Conservation (phyloP, 2,329 filamentous ascomycete species). For the Davidsoniella eucalypti region DNA sequence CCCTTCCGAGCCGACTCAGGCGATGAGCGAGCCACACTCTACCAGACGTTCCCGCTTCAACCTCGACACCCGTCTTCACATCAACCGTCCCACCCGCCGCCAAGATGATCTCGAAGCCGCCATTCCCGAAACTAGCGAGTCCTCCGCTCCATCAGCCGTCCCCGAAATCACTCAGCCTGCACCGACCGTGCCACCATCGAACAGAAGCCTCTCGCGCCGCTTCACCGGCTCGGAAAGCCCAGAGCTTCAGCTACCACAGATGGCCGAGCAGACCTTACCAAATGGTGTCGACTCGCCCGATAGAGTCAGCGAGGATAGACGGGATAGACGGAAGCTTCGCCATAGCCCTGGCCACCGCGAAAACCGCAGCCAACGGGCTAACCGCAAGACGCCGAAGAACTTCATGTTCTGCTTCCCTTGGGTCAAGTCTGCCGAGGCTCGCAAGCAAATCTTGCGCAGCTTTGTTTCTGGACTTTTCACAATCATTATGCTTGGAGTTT, state of each 20-base stretch:
- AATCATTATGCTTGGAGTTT: conserved; percentile 41
- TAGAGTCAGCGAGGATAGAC: background rate
- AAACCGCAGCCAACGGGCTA: background rate
- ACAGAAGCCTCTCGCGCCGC: conserved; percentile 7
- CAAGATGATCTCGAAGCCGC: conserved; percentile 2
- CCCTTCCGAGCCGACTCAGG: background rate
- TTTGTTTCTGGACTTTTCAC: conserved; percentile 50
- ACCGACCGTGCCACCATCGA: conserved; percentile 1
- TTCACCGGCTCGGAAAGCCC: conserved; percentile 31
- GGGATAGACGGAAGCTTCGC: background rate
- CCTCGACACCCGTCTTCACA: background rate
- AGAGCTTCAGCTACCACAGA: conserved; percentile 29
- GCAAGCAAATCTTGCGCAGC: conserved; percentile 40
- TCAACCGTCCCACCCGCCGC: background rate
- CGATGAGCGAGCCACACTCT: background rate
- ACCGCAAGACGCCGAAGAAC: background rate
- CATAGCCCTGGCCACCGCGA: background rate
- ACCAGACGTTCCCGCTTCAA: conserved; percentile 6
- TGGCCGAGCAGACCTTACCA: background rate
- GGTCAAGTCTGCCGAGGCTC: conserved; percentile 35
- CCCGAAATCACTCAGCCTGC: background rate
- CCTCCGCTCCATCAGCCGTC: background rate
- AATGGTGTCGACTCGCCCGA: background rate
- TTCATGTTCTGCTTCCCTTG: conserved; percentile 40
- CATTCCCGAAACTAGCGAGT: background rate